phyloP scores from a whole-genome alignment of 1,139 yeast species.

The Protomyces inundatus region DNA sequence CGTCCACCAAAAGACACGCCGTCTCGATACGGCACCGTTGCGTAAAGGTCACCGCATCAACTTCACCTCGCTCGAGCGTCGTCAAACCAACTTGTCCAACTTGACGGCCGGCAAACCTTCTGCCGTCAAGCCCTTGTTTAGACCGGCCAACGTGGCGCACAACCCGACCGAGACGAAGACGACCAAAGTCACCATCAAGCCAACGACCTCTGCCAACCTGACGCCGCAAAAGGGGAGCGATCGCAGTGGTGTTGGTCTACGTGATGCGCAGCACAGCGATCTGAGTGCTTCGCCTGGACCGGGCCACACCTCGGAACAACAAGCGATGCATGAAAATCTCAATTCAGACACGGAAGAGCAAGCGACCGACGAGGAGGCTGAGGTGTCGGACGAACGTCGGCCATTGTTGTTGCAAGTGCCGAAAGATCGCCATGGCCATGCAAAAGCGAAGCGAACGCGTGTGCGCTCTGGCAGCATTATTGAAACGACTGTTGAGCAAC shows the following conservation, averaged over 20 bases:
- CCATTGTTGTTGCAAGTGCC: neutral
- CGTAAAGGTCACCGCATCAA: slow-evolving; percentile 23
- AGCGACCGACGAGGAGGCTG: neutral
- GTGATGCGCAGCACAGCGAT: slow-evolving; percentile 20
- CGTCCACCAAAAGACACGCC: slow-evolving; percentile 40
- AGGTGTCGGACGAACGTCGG: neutral
- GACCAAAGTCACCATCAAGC: slow-evolving; percentile 20
- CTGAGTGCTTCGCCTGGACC: slow-evolving; percentile 2
- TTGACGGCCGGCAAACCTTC: neutral
- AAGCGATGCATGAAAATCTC: slow-evolving; percentile 22
- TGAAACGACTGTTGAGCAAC: slow-evolving; percentile 17
- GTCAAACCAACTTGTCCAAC: neutral
- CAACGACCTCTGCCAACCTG: slow-evolving; percentile 1
- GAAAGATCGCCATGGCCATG: neutral
- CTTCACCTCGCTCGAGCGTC: slow-evolving; percentile 14
- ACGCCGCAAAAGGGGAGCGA: neutral
- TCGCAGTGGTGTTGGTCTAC: slow-evolving; percentile 3
- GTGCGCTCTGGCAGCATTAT: slow-evolving; percentile 21
- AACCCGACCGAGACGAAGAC: slow-evolving; percentile 21
- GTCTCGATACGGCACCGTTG: slow-evolving; percentile 8
- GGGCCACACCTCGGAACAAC: slow-evolving; percentile 12
- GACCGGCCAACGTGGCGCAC: slow-evolving; percentile 18
- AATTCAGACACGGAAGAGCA: neutral
- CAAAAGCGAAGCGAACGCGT: neutral
- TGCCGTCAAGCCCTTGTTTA: slow-evolving; percentile 6